Conservation (phyloP, 2,329 filamentous ascomycete genomes). For the Esteya vermicola region DNA sequence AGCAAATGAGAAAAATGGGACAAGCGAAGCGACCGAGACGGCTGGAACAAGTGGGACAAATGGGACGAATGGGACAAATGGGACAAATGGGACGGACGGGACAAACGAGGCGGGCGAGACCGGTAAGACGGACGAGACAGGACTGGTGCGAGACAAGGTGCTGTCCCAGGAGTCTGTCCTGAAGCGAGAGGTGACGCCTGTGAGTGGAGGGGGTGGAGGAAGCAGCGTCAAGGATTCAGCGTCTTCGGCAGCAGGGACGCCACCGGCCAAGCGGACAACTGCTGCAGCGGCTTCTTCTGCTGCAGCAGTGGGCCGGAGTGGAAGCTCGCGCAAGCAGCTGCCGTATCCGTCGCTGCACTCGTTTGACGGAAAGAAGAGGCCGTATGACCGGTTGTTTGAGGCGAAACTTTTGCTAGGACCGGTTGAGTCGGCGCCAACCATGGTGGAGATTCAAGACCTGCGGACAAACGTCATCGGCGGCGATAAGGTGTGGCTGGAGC, state of each 20-base stretch:
- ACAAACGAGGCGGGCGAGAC: not conserved
- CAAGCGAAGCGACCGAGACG: too few species aligned
- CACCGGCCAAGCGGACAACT: slow-evolving; percentile 4
- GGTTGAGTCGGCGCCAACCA: slow-evolving; percentile 28
- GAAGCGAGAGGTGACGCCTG: slow-evolving; percentile 6
- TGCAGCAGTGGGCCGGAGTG: slow-evolving; percentile 1
- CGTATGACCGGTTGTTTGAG: slow-evolving; percentile 37
- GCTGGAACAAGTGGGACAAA: too few species aligned
- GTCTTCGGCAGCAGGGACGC: slow-evolving; percentile 5
- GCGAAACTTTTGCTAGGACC: slow-evolving; percentile 32
- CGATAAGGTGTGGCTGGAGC: slow-evolving; percentile 38
- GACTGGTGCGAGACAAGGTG: not conserved
- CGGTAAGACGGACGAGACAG: too few species aligned
- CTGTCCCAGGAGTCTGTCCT: not conserved
- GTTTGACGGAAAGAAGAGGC: slow-evolving; percentile 21
- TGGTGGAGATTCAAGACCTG: slow-evolving; percentile 37
- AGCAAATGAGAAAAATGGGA: too few species aligned
- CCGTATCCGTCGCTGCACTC: slow-evolving; percentile 13
- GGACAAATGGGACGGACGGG: too few species aligned
- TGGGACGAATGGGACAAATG: too few species aligned
- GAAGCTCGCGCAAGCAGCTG: slow-evolving; percentile 22
- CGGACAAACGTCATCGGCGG: slow-evolving; percentile 31
- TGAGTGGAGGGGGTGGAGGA: not conserved
- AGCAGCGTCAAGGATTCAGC: too few species aligned
- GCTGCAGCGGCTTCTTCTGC: slow-evolving; percentile 7